Percentiles rank a stretch among this genome's conserved stretches.
Evolutionary conservation across 2,329 filamentous ascomycete genomes (phyloP).

Genomic region (Elsinoe perseae): DNA sequence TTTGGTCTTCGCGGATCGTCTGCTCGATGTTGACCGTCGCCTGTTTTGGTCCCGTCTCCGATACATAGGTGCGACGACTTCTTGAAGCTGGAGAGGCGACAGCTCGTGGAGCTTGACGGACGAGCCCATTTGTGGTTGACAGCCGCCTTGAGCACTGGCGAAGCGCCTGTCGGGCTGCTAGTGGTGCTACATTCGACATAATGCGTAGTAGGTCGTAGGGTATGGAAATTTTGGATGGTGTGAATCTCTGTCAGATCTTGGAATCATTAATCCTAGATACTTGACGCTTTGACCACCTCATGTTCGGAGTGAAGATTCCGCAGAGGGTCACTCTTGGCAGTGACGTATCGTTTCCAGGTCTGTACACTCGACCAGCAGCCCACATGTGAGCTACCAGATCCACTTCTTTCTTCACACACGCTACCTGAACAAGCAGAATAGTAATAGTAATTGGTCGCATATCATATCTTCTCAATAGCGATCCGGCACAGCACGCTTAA

Average conservation of each 20-base stretch:
- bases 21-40: constrained; percentile 77
- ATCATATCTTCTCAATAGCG: neutral
- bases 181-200: constrained; percentile 51
- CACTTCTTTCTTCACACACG: constrained; percentile 1
- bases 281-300: constrained; percentile 13
- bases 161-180: constrained; percentile 67
- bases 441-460: constrained; percentile 15
- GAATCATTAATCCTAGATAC: constrained; percentile 7
- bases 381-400: constrained; percentile 12
- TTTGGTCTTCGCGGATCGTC: constrained; percentile 78
- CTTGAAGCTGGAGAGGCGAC: constrained; percentile 30
- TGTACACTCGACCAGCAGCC: neutral
- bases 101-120: constrained; percentile 32
- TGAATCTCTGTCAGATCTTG: neutral
- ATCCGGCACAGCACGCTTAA: neutral
- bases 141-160: constrained; percentile 48
- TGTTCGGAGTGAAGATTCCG: neutral
- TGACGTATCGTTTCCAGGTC: constrained; percentile 7
- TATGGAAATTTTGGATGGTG: neutral
- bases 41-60: constrained; percentile 68
- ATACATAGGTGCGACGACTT: constrained; percentile 64
- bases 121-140: constrained; percentile 31
- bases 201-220: constrained; percentile 17
- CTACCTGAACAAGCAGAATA: neutral
- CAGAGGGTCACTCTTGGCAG: constrained; percentile 1